phyloP scores from a whole-genome alignment of 2,329 filamentous ascomycete species.

The Cyphellophora attinorum region DNA sequence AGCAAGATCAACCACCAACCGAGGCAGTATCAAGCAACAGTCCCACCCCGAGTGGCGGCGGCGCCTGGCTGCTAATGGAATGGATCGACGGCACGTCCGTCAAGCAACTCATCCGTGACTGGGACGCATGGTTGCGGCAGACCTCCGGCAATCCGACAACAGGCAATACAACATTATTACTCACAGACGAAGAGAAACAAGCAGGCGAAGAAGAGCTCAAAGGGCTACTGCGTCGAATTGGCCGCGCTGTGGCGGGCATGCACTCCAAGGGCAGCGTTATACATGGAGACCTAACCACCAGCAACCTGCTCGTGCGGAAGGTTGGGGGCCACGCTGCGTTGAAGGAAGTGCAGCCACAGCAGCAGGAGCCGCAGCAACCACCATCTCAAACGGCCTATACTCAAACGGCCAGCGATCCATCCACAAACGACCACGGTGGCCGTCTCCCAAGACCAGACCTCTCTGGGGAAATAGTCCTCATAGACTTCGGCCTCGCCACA shows the following conservation, averaged over 20 bases:
- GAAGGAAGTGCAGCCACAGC: constrained; percentile 8
- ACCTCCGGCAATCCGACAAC: constrained; percentile 19
- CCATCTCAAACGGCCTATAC: no score
- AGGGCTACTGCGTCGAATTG: constrained; percentile 60
- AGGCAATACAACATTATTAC: no score
- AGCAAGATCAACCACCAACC: constrained; percentile 19
- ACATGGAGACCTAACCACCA: constrained; percentile 93
- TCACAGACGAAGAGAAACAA: constrained; percentile 21
- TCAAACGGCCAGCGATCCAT: background rate
- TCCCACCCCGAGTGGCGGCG: no score
- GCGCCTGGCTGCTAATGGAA: constrained; percentile 72
- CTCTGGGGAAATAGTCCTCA: constrained; percentile 72
- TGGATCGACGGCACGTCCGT: constrained; percentile 71
- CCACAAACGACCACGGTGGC: constrained; percentile 8
- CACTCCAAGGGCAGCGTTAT: constrained; percentile 81
- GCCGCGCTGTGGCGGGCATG: constrained; percentile 60
- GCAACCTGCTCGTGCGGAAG: constrained; percentile 78
- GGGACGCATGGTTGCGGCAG: constrained; percentile 45
- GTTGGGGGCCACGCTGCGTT: constrained; percentile 12
- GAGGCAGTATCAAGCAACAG: constrained; percentile 54
- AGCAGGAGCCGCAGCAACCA: background rate
- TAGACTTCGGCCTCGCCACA: constrained; percentile 86
- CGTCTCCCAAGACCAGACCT: constrained; percentile 21
- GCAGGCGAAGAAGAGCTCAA: constrained; percentile 42
- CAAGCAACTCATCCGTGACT: constrained; percentile 58